phyloP scores from a whole-genome alignment of 441 rosid genomes.

The Aleurites moluccanus region DNA sequence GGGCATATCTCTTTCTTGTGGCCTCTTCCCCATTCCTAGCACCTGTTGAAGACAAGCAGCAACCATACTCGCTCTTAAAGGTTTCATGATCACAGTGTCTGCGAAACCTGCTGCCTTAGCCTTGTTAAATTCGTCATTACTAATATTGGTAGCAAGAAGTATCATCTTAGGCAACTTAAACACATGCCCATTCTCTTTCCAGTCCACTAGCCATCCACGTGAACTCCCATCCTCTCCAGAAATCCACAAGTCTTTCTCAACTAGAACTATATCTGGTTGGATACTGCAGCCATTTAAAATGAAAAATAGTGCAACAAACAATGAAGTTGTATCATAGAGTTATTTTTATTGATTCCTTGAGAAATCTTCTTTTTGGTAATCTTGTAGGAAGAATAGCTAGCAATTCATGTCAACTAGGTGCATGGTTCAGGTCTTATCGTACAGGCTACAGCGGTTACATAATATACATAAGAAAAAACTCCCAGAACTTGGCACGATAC shows the following conservation, averaged over 20 bases:
- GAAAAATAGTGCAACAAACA: conserved; percentile 2
- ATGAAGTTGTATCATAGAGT: background rate
- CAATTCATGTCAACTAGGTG: background rate
- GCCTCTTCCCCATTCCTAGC: conserved; percentile 62
- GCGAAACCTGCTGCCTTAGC: conserved; percentile 81
- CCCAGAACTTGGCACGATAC: background rate
- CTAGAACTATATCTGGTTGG: conserved; percentile 65
- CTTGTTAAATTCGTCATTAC: conserved; percentile 53
- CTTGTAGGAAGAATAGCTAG: conserved; percentile 2
- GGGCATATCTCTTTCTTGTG: conserved; percentile 41
- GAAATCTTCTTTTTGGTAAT: background rate
- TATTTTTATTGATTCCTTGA: background rate
- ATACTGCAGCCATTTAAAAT: conserved; percentile 37
- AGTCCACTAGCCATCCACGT: conserved; percentile 32
- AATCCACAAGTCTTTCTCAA: conserved; percentile 91
- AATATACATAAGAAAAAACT: background rate
- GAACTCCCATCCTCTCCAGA: conserved; percentile 48
- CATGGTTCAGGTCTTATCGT: background rate
- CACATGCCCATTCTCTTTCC: conserved; percentile 49
- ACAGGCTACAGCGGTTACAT: background rate
- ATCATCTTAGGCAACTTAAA: conserved; percentile 60
- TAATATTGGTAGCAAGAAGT: conserved; percentile 86
- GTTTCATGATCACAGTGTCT: conserved; percentile 89
- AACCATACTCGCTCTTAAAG: conserved; percentile 92
- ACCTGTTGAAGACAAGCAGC: conserved; percentile 94